Base-by-base conservation (phyloP, 1,284 basidiomycete genomes). In the Inonotus hispidus region DNA sequence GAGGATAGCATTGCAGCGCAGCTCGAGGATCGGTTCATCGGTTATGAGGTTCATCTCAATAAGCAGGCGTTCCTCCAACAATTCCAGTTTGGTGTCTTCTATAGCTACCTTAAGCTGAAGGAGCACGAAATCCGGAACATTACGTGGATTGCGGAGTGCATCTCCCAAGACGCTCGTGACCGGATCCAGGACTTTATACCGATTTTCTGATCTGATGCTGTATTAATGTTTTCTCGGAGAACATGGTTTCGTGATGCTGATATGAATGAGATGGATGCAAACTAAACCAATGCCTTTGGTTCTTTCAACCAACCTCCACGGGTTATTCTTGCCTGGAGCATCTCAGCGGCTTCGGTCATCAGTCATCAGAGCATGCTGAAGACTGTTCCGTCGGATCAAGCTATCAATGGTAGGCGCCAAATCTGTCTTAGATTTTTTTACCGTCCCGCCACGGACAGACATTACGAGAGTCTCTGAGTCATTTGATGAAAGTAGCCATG, bases 111-210 rank as follows among this genome's bases (percentile, higher is more conserved):
- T 75, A 98, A 97, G 78, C 80, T 99, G 73, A 99, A 99, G 82
- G 97, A 99, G 79, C 97, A 99, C 79, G 97, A 99, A 79, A 95
- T 99, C 66, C 79, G 97, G 68, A 98, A 93, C 71, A 74, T 99
- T 70, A 96, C 93, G 37, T 98, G 95, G 95, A 95, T 98, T 74
- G 93, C 94, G 59, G 95, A 97, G 78, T 97, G 94, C 73, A 95
- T 97, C 68, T 93, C 93, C 14, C 94, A 97, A 77, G 90, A 95
- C 75, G 93, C 93, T 58, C 85, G 87, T 73, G 92, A 96, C 70
- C 84, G 95, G 75, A 93, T 97, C 75, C 87, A 93, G 70, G 93
- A 95, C 74, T 95, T 89, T 75, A 93, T 95, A 79, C 86, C 90
- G 66, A 90, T 92, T 65, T 93, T 92, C 71, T 90, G 74, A 76